A percentile compares a stretch with the other conserved stretches of the same genome.
Evolutionary conservation across 2,329 filamentous ascomycete genomes (phyloP).

Genomic region (Fusarium sterilihyphosum): DNA sequence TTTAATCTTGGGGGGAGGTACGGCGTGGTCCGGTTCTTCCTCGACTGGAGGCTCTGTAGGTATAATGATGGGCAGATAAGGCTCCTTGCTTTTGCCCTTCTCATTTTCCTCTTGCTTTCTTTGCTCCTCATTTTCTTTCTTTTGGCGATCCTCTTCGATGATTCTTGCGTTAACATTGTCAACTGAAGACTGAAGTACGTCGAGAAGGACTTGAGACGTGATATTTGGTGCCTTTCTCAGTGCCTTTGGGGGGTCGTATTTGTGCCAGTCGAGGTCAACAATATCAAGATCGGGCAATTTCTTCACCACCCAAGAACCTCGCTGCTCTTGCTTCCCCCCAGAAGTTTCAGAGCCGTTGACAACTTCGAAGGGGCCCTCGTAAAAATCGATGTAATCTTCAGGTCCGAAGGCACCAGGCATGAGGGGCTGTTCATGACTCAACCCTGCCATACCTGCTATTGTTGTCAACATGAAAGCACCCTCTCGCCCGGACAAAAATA

Average conservation of each 20-base stretch:
- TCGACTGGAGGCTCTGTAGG: slow-evolving; percentile 18
- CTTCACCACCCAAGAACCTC: slow-evolving; percentile 35
- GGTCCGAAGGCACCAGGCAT: slow-evolving; percentile 46
- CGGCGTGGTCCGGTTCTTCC: background rate
- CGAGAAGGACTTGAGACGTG: slow-evolving; percentile 53
- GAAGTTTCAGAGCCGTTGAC: slow-evolving; percentile 40
- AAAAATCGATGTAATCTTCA: slow-evolving; percentile 45
- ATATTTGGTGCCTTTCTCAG: slow-evolving; percentile 52
- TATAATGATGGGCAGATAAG: slow-evolving; percentile 50
- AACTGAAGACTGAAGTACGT: slow-evolving; percentile 57
- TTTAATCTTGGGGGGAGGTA: slow-evolving; percentile 1
- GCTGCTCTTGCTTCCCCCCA: slow-evolving; percentile 31
- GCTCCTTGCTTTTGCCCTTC: slow-evolving; percentile 50
- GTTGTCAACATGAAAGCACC: background rate
- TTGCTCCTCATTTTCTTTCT: slow-evolving; percentile 44
- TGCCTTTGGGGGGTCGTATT: slow-evolving; percentile 57
- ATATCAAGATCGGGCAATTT: slow-evolving; percentile 40
- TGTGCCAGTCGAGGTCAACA: slow-evolving; percentile 55
- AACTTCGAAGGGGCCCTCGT: slow-evolving; percentile 43
- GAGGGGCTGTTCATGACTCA: slow-evolving; percentile 27
- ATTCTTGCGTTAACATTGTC: slow-evolving; percentile 55
- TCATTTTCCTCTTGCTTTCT: slow-evolving; percentile 32
- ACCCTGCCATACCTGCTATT: slow-evolving; percentile 8
- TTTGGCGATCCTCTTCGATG: slow-evolving; percentile 43
- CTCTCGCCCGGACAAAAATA: background rate